Base-by-base conservation (phyloP, 805 yeast species). In the Nakazawaea wyomingensis region DNA sequence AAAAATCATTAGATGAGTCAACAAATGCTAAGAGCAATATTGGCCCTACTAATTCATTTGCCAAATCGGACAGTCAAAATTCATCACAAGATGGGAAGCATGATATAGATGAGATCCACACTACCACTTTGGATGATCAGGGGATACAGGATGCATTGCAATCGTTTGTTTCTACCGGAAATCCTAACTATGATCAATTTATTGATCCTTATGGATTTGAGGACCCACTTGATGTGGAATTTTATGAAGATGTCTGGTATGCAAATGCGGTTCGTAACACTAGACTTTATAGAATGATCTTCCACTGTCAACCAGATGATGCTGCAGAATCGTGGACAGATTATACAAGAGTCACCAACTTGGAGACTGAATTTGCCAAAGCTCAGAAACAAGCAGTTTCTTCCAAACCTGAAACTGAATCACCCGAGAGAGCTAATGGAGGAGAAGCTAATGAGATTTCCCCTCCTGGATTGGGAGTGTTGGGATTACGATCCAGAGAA, bases 231-330 rank as follows among this genome's bases (percentile, higher is more conserved):
- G 78, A 74, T 46, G 83, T 76, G n/a, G 76, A 76, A 2, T 93
- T 93, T 58, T 87, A 79, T 54, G 90, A 85, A 52, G 96, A 88
- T 52, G 59, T 82, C 6, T 91, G 96, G 96, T 76, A 72, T 57
- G 82, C 82, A 4, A 78, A 77, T 54, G 97, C 99, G 0, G 67
- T 83, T 41, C 72, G 90, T 53, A 93, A 93, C 56, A 88, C 98
- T 0, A 71, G 76, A 46, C 66, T 95, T 1, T 93, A 76, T 65
- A 72, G 96, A 48, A 69, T 83, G 60, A 85, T 93, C 1, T 93
- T 93, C 72, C 90, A 90, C 50, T 80, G 87, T 48, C 99, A 95
- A 57, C 99, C 99, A 0, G 99, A 93, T 61, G 88, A 91, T 59
- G 70, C 78, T 5, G 98, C 91, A n/a, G 71, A 71, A 19, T 75